Evolutionary conservation across 352 stramenopile species (phyloP).

Genomic region (Phytopythium cucurbitacearum): DNA sequence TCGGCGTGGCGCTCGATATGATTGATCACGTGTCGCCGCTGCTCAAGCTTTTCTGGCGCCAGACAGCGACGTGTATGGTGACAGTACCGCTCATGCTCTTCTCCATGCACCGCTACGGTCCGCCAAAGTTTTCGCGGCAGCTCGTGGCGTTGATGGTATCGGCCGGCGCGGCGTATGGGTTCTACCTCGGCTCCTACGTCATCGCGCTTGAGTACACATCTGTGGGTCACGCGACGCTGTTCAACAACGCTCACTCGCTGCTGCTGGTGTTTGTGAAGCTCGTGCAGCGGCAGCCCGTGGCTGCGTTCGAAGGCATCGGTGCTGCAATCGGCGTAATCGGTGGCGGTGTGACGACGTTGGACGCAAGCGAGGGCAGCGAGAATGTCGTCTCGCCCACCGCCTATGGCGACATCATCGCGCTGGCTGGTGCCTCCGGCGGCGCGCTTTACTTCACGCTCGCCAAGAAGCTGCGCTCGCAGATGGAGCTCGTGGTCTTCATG

Average conservation of each 20-base stretch:
- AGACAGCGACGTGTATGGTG: slow-evolving; percentile 57
- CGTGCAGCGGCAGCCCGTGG: slow-evolving; percentile 46
- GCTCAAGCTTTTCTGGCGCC: slow-evolving; percentile 87
- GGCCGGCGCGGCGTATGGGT: slow-evolving; percentile 57
- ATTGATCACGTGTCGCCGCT: slow-evolving; percentile 47
- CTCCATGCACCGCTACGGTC: slow-evolving; percentile 29
- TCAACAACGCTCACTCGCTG: slow-evolving; percentile 82
- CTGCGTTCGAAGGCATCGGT: slow-evolving; percentile 56
- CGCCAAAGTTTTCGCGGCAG: slow-evolving; percentile 22
- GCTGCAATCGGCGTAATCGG: slow-evolving; percentile 67
- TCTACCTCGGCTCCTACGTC: slow-evolving; percentile 71
- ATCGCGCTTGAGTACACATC: slow-evolving; percentile 66
- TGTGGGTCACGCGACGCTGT: slow-evolving; percentile 76
- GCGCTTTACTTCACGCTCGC: slow-evolving; percentile 75
- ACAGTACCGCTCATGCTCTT: slow-evolving; percentile 44
- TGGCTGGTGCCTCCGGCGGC: slow-evolving; percentile 59
- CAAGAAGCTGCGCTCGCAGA: slow-evolving; percentile 67
- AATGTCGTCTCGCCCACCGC: slow-evolving; percentile 44
- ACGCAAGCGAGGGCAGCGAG: slow-evolving; percentile 28
- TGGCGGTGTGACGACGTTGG: slow-evolving; percentile 65
- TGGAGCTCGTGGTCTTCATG: slow-evolving; percentile 74
- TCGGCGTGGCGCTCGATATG: slow-evolving; percentile 74
- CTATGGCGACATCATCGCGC: slow-evolving; percentile 63
- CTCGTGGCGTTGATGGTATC: slow-evolving; percentile 39
- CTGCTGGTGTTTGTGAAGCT: slow-evolving; percentile 77